A percentile compares a stretch with the other conserved stretches of the same genome.
phyloP scores from a whole-genome alignment of 2,329 filamentous ascomycete genomes.

The Trichoderma atroviride region DNA sequence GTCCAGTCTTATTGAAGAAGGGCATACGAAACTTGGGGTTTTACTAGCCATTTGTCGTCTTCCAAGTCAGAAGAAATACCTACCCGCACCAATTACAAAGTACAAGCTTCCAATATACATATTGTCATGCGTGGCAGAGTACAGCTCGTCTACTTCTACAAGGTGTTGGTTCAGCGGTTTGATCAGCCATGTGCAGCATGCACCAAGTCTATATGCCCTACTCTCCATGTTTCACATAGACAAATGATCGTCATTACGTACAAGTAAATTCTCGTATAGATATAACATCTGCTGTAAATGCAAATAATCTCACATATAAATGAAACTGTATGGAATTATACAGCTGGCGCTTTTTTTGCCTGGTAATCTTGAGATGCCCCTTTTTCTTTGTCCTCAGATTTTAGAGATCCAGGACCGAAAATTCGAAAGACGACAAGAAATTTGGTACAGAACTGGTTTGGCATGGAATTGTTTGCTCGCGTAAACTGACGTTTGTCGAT shows the following conservation, averaged over 20 bases:
- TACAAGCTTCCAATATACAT: not conserved
- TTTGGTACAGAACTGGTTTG: not conserved
- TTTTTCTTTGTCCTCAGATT: not conserved
- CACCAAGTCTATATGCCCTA: not conserved
- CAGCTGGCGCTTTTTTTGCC: not conserved
- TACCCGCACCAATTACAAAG: not conserved
- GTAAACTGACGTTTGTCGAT: not conserved
- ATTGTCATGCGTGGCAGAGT: too few species aligned
- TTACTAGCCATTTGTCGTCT: too few species aligned
- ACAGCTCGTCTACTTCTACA: not conserved
- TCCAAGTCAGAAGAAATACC: too few species aligned
- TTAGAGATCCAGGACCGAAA: too few species aligned
- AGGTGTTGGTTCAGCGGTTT: not conserved
- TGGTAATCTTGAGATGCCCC: not conserved
- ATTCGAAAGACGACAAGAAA: not conserved
- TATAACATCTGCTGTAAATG: not conserved
- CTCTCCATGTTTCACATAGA: not conserved
- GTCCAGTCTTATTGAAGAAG: not conserved
- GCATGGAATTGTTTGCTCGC: not conserved
- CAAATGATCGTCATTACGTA: not conserved
- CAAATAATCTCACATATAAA: not conserved
- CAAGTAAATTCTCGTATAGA: not conserved
- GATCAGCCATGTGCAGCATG: not conserved
- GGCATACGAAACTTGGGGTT: too few species aligned
- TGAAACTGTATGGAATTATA: not conserved